Base-by-base conservation (phyloP, 257 asterid genomes). In the Ajuga chamaepitys region DNA sequence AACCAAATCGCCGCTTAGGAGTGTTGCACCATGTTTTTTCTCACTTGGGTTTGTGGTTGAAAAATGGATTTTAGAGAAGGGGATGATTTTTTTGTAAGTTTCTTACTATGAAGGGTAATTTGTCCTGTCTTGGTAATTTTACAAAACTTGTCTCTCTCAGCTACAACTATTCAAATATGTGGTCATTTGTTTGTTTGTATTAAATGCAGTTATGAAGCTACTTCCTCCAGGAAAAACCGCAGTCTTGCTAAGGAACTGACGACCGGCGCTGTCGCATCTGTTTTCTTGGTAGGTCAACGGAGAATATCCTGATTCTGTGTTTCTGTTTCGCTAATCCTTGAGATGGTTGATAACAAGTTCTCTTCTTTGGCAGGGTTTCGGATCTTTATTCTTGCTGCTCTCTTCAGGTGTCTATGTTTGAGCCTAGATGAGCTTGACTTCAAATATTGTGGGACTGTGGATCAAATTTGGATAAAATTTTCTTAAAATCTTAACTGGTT, bases 371-470 rank as follows among this genome's bases (percentile, higher is more conserved):
- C 94, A 93, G 97, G 99, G 99, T 51, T 93, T 93, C 45, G 99
- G 99, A 66, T 89, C 97, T 66, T 75, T 93, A 77, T 93, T 93
- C 84, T 74, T 93, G 88, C 86, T 93, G 30, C 99, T 93, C 66
- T 82, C 99, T 64, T 84, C 87, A 2, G 99, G 99, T n/a, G 87
- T 93, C 64, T 93, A 89, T 62, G 99, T 93, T 73, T 93, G 88
- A 89, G 58, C 42, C 71, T 47, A 64, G 34, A 50, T 46, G 67
- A 34, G 75, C 64, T 62, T 44, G 58, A 60, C 63, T 70, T 63
- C 37, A 20, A 59, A 26, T 76, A 64, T 53, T 65, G 57, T 38
- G 7, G 58, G 26, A 51, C 48, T 11, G 18, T 67, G 14, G 7
- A 34, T 25, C 16, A 47, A 40, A 38, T 48, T 17, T 14, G 74